Percentiles rank a stretch among this genome's conserved stretches.
Conservation (phyloP, 805 yeast genomes). For the Hanseniaspora nectarophila region DNA sequence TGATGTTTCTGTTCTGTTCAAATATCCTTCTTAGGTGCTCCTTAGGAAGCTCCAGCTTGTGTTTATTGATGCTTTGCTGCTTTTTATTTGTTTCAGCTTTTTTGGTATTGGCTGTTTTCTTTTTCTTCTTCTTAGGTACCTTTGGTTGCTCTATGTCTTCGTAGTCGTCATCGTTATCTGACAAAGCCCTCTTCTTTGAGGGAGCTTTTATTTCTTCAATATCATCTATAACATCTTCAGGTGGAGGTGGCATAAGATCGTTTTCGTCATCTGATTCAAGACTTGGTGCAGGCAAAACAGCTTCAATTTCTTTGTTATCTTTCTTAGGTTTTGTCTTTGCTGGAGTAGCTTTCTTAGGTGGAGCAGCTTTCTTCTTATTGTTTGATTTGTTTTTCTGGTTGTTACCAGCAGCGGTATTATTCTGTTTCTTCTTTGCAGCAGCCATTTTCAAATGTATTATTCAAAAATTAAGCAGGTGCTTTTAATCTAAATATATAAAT, state of each 20-base stretch:
- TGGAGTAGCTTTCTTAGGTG: neutral
- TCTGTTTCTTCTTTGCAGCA: neutral
- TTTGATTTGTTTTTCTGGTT: neutral
- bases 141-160: conserved; percentile 57
- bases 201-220: conserved; percentile 13
- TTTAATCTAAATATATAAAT: no score
- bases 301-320: no score
- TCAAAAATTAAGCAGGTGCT: neutral
- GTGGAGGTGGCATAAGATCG: conserved; percentile 27
- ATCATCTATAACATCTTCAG: conserved; percentile 19
- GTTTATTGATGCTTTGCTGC: conserved; percentile 41
- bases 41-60: conserved; percentile 78
- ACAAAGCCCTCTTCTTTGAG: conserved; percentile 17
- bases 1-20: conserved; percentile 72
- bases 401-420: neutral
- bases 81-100: conserved; percentile 14
- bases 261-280: conserved; percentile 1
- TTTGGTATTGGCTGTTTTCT: conserved; percentile 17
- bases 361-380: neutral
- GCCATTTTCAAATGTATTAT: neutral
- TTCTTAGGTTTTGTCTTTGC: neutral
- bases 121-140: conserved; percentile 33
- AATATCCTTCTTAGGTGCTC: conserved; percentile 82
- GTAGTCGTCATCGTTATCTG: conserved; percentile 34
- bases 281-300: conserved; percentile 23